Evolutionary conservation across 2,329 filamentous ascomycete species (phyloP).

Genomic region (Penicillium olsonii): DNA sequence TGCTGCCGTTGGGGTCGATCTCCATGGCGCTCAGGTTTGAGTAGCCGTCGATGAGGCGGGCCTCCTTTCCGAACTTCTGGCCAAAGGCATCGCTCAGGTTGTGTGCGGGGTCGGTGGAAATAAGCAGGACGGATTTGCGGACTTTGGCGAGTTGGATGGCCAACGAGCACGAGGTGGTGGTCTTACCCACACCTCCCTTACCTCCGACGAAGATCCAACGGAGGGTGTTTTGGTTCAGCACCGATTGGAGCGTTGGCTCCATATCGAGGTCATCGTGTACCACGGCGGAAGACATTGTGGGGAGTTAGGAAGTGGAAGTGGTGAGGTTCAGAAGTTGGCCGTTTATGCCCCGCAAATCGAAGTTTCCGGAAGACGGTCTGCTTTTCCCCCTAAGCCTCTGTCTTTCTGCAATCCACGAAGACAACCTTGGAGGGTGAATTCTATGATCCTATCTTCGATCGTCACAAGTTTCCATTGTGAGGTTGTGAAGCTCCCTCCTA

Average conservation of each 20-base stretch:
- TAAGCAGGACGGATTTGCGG: constrained; percentile 92
- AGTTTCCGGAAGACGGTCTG: constrained; percentile 33
- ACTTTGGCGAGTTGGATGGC: constrained; percentile 96
- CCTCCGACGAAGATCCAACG: constrained; percentile 99
- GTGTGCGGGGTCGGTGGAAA: constrained; percentile 97
- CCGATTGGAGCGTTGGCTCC: constrained; percentile 89
- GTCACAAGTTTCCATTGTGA: too few species aligned
- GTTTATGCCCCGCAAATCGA: constrained; percentile 30
- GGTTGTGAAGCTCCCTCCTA: too few species aligned
- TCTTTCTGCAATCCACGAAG: background rate
- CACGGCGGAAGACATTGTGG: constrained; percentile 45
- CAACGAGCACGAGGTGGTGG: constrained; percentile 97
- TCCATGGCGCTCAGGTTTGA: constrained; percentile 97
- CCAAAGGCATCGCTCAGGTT: constrained; percentile 97
- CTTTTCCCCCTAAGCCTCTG: background rate
- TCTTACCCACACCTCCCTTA: constrained; percentile 98
- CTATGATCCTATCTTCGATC: too few species aligned
- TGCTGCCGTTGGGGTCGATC: constrained; percentile 96
- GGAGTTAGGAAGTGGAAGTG: constrained; percentile 4
- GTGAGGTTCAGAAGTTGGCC: constrained; percentile 10
- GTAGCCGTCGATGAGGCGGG: constrained; percentile 86
- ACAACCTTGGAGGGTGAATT: too few species aligned
- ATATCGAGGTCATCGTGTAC: constrained; percentile 67
- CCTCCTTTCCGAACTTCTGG: constrained; percentile 99
- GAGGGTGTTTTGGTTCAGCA: constrained; percentile 91